A percentile compares a stretch with the other conserved stretches of the same genome.
phyloP scores from a whole-genome alignment of 352 stramenopile species.

The Phytophthora colocasiae region DNA sequence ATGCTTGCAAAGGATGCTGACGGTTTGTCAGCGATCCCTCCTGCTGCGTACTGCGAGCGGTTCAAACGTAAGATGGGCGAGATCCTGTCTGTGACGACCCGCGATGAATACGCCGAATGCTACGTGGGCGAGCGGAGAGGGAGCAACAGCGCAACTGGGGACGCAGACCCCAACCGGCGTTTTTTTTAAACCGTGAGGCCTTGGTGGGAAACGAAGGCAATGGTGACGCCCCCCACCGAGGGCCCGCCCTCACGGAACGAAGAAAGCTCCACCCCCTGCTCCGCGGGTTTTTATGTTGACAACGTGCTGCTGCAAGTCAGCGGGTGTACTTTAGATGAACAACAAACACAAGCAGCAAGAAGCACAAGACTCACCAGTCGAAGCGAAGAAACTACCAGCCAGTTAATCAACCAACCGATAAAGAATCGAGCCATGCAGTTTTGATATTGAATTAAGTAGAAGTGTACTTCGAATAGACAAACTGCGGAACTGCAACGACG shows the following conservation, averaged over 20 bases:
- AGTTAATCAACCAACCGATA: constrained; percentile 41
- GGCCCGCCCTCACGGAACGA: constrained; percentile 45
- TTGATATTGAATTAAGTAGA: constrained; percentile 14
- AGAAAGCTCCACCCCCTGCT: constrained; percentile 38
- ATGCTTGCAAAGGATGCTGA: constrained; percentile 82
- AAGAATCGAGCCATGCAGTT: constrained; percentile 41
- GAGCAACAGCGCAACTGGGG: constrained; percentile 31
- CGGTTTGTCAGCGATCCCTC: constrained; percentile 81
- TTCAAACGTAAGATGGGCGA: constrained; percentile 91
- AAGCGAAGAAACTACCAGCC: constrained; percentile 22
- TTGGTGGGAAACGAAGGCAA: constrained; percentile 43
- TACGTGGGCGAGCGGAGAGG: constrained; percentile 44
- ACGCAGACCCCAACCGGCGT: constrained; percentile 39
- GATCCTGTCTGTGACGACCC: constrained; percentile 76
- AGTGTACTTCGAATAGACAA: too few relatives aligned
- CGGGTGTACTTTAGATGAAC: constrained; percentile 48
- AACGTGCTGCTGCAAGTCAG: constrained; percentile 36
- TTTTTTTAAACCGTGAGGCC: constrained; percentile 66
- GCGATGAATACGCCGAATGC: constrained; percentile 66
- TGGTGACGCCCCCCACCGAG: constrained; percentile 40
- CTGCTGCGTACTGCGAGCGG: constrained; percentile 86
- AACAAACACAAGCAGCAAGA: constrained; percentile 29
- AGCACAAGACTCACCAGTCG: constrained; percentile 28
- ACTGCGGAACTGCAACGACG: too few relatives aligned
- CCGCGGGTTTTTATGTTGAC: constrained; percentile 41